Percentiles rank a stretch among this genome's conserved stretches.
These are phyloP conservation scores for Udeniomyces megalosporus DNA, from an alignment of 768 basidiomycete species.

Conservation along the genomic window DNA sequence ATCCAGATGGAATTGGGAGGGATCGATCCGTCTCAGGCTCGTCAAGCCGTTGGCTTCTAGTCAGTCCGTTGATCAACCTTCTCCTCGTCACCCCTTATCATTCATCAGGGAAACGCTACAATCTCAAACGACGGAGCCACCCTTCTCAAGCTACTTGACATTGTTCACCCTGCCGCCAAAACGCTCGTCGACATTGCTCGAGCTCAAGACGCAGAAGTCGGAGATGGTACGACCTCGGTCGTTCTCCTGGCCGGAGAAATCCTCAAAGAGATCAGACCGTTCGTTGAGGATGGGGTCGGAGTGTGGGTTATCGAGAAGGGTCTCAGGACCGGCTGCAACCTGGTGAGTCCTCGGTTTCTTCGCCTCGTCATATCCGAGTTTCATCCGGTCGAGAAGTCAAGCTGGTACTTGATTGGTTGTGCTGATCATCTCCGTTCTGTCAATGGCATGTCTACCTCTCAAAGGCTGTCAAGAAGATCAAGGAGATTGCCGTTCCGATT, in stretches of 20 bases:
- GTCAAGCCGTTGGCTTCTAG: background rate
- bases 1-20: too few species aligned
- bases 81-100: background rate
- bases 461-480: slow-evolving; percentile 71
- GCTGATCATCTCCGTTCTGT: too few species aligned
- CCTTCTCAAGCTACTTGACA: slow-evolving; percentile 89
- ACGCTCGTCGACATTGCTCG: slow-evolving; percentile 97
- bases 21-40: too few species aligned
- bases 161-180: slow-evolving; percentile 92
- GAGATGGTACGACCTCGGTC: slow-evolving; percentile 94
- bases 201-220: slow-evolving; percentile 95
- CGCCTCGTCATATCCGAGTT: background rate
- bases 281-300: slow-evolving; percentile 92
- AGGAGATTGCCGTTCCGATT: slow-evolving; percentile 73
- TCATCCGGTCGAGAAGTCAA: background rate
- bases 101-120: slow-evolving; percentile 74
- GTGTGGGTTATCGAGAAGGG: slow-evolving; percentile 98
- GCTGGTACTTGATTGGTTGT: too few species aligned
- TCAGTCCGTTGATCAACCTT: too few species aligned
- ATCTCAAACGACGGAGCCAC: slow-evolving; percentile 99
- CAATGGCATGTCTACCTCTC: background rate
- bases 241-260: slow-evolving; percentile 87
- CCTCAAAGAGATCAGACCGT: slow-evolving; percentile 75
- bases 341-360: slow-evolving; percentile 40
- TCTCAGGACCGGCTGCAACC: slow-evolving; percentile 65